These are phyloP conservation scores for Cystoderma amianthinum DNA, from an alignment of 768 basidiomycete genomes.

Conservation along the genomic window DNA sequence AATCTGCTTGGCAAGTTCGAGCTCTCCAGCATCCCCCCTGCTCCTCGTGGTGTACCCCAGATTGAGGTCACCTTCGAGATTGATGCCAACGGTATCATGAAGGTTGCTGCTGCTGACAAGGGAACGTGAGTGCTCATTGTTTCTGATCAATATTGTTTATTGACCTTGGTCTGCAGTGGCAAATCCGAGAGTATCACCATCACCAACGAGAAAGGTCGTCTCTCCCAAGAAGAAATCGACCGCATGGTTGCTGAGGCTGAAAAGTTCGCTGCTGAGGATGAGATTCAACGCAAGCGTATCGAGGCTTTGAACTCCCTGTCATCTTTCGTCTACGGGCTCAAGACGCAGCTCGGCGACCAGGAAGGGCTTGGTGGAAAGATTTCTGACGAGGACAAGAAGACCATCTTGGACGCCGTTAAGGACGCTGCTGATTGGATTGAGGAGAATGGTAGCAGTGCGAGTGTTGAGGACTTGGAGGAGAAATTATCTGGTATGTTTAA, in stretches of 20 bases:
- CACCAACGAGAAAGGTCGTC: conserved; percentile 64
- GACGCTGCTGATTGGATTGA: conserved; percentile 77
- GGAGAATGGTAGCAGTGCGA: conserved; percentile 51
- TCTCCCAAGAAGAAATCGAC: conserved; percentile 49
- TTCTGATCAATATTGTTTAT: not conserved
- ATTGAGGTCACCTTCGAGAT: conserved; percentile 91
- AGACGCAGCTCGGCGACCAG: conserved; percentile 62
- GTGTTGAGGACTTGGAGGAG: conserved; percentile 73
- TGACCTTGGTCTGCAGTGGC: conserved; percentile 30
- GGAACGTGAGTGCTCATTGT: conserved; percentile 60
- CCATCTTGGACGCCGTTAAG: conserved; percentile 55
- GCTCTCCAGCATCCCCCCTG: conserved; percentile 83
- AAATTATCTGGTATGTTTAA: conserved; percentile 40
- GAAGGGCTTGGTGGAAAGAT: conserved; percentile 73
- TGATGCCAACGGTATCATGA: conserved; percentile 81
- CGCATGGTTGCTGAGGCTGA: conserved; percentile 50
- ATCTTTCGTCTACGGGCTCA: conserved; percentile 58
- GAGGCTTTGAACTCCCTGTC: conserved; percentile 58
- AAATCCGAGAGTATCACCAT: conserved; percentile 78
- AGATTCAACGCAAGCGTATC: conserved; percentile 45
- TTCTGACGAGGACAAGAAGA: conserved; percentile 46
- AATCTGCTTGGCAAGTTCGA: conserved; percentile 88
- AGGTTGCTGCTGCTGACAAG: conserved; percentile 78
- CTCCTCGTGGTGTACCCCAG: conserved; percentile 85
- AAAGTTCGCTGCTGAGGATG: conserved; percentile 26